These are phyloP conservation scores for Pelargonium cotyledonis DNA, from an alignment of 441 rosid species.

Conservation along the genomic window DNA sequence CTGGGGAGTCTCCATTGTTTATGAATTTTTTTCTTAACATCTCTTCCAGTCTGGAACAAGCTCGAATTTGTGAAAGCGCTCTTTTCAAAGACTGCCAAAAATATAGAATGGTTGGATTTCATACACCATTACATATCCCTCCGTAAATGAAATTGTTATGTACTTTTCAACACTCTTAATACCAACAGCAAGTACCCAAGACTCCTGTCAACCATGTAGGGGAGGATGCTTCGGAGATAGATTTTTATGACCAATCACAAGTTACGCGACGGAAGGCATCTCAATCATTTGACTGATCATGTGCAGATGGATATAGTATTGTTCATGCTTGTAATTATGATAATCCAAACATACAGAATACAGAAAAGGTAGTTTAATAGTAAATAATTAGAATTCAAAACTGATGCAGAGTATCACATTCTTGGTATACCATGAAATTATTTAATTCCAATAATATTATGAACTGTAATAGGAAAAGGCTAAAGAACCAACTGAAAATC, in stretches of 20 bases:
- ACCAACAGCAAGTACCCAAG: slow-evolving; percentile 8
- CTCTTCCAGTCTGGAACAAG: slow-evolving; percentile 76
- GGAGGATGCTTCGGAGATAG: neutral
- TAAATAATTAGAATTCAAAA: neutral
- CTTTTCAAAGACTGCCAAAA: slow-evolving; percentile 63
- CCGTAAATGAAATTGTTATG: slow-evolving; percentile 10
- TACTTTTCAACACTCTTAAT: neutral
- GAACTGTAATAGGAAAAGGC: neutral
- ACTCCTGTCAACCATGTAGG: slow-evolving; percentile 1
- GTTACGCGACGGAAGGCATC: neutral
- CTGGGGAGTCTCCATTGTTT: slow-evolving; percentile 74
- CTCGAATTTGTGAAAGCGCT: slow-evolving; percentile 67
- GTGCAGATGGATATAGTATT: neutral
- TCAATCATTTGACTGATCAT: neutral
- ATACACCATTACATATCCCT: slow-evolving; percentile 12
- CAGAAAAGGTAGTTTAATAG: neutral
- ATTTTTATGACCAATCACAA: neutral
- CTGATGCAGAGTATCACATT: neutral
- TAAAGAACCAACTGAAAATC: neutral
- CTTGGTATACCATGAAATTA: neutral
- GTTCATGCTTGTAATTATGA: neutral
- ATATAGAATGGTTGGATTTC: slow-evolving; percentile 21
- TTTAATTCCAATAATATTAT: neutral
- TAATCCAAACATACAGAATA: neutral
- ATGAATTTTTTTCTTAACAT: slow-evolving; percentile 63